phyloP scores from a whole-genome alignment of 169 alveolate genomes.

The Eimeria necatrix region DNA sequence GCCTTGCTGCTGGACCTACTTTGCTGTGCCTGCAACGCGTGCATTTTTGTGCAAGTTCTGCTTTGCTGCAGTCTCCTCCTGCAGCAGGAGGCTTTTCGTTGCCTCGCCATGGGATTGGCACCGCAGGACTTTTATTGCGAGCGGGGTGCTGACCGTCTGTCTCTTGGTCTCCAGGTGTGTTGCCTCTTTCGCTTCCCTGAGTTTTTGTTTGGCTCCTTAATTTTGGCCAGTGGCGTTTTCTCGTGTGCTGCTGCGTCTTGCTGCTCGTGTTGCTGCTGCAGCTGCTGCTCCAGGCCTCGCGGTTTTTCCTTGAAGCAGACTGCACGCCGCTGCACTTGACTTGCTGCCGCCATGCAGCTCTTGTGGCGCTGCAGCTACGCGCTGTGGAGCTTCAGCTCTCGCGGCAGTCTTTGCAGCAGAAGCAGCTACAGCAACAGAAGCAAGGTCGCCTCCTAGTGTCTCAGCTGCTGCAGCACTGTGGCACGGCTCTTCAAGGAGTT shows the following conservation, averaged over 20 bases:
- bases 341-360: conserved; percentile 77
- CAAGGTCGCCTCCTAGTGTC: conserved; percentile 44
- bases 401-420: conserved; percentile 54
- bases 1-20: not conserved
- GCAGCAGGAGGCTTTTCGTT: conserved; percentile 77
- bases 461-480: conserved; percentile 66
- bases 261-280: conserved; percentile 60
- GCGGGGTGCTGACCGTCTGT: conserved; percentile 52
- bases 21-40: not conserved
- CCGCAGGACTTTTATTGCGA: conserved; percentile 24
- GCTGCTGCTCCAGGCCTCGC: conserved; percentile 76
- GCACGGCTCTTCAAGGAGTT: not conserved
- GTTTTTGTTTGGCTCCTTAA: not conserved
- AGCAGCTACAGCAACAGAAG: conserved; percentile 45
- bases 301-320: conserved; percentile 68
- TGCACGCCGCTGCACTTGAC: conserved; percentile 66
- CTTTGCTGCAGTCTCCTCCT: conserved; percentile 69
- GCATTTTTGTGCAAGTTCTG: not conserved
- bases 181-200: not conserved
- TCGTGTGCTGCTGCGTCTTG: conserved; percentile 20
- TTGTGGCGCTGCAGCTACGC: conserved; percentile 79
- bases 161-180: conserved; percentile 65
- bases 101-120: conserved; percentile 29
- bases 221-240: not conserved
- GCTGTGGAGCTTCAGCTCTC: conserved; percentile 76